Conservation (phyloP, 495 filamentous ascomycete genomes). For the Aspergillus avenaceus region DNA sequence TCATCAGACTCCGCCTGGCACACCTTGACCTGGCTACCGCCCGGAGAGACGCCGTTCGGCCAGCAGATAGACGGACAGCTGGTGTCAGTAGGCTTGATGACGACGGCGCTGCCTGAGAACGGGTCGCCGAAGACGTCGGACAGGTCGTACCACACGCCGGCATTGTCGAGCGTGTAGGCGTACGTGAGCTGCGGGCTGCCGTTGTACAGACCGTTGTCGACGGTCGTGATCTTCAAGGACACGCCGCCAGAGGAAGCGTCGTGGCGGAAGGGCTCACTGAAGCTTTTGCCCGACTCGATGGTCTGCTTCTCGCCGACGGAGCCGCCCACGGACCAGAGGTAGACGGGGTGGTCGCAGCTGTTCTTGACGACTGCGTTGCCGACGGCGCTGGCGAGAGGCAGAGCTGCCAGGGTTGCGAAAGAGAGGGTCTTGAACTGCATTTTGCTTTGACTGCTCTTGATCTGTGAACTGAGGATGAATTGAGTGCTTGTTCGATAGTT, state of each 20-base stretch:
- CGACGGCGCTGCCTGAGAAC: constrained; percentile 44
- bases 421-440: constrained; percentile 31
- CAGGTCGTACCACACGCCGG: constrained; percentile 52
- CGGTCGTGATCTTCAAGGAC: constrained; percentile 51
- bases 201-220: constrained; percentile 48
- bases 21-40: constrained; percentile 48
- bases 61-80: constrained; percentile 47
- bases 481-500: constrained; percentile 1
- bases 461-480: neutral
- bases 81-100: constrained; percentile 31
- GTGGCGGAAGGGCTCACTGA: constrained; percentile 38
- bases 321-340: constrained; percentile 54
- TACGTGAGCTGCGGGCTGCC: constrained; percentile 50
- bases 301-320: constrained; percentile 36
- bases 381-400: constrained; percentile 37
- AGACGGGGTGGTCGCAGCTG: constrained; percentile 42
- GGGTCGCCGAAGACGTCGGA: constrained; percentile 52
- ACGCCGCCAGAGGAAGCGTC: constrained; percentile 52
- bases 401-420: constrained; percentile 21
- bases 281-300: constrained; percentile 31
- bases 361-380: constrained; percentile 52
- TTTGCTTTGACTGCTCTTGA: neutral
- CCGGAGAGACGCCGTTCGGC: constrained; percentile 43
- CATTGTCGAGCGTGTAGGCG: constrained; percentile 49
- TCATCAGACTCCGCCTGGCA: constrained; percentile 34